These are phyloP conservation scores for Amesomyces nigricolor DNA, from an alignment of 2,329 filamentous ascomycete genomes.

Conservation along the genomic window DNA sequence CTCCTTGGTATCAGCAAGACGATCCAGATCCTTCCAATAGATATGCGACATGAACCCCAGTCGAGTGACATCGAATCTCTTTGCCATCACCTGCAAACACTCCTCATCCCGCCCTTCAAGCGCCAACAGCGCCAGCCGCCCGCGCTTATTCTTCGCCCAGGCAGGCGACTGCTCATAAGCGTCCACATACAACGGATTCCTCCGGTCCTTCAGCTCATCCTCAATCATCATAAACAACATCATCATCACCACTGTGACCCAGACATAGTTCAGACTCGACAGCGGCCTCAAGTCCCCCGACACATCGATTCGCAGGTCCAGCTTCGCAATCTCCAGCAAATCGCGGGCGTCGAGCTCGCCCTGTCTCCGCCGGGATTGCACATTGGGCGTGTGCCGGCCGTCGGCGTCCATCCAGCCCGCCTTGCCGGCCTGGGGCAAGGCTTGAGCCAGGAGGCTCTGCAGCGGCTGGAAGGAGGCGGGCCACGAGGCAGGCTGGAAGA, in stretches of 20 bases:
- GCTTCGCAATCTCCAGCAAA: slow-evolving; percentile 24
- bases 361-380: neutral
- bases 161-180: slow-evolving; percentile 26
- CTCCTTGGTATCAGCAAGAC: neutral
- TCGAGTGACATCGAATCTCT: neutral
- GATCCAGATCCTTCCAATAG: neutral
- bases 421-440: too few relatives aligned
- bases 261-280: slow-evolving; percentile 34
- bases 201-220: slow-evolving; percentile 21
- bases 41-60: neutral
- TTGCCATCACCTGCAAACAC: too few relatives aligned
- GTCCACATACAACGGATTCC: slow-evolving; percentile 29
- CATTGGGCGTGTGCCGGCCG: too few relatives aligned
- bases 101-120: neutral
- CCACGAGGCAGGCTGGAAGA: neutral
- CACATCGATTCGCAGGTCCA: slow-evolving; percentile 30
- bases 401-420: neutral
- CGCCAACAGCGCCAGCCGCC: neutral
- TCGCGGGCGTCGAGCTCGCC: neutral
- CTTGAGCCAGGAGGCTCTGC: too few relatives aligned
- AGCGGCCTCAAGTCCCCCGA: slow-evolving; percentile 26
- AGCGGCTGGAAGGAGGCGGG: neutral
- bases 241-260: slow-evolving; percentile 25
- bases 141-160: neutral
- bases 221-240: slow-evolving; percentile 29